phyloP scores from a whole-genome alignment of 106 monocot genomes.

The Phalaenopsis aphrodite region DNA sequence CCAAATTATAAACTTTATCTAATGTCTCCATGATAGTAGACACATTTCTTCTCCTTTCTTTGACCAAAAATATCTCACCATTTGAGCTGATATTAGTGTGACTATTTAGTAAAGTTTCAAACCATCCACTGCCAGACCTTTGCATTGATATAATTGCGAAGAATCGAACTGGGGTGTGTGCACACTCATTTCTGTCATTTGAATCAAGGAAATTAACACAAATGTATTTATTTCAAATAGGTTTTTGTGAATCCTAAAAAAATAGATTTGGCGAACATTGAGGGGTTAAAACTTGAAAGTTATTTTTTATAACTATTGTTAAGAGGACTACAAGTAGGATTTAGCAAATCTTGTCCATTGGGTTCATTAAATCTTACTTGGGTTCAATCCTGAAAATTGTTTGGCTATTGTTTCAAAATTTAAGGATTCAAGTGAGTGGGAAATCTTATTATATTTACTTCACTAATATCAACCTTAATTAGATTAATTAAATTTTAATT shows the following conservation, averaged over 20 bases:
- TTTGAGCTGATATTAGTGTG: constrained; percentile 72
- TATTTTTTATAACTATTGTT: background rate
- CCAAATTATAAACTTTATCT: constrained; percentile 63
- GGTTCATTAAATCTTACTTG: too few species aligned
- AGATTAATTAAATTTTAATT: too few species aligned
- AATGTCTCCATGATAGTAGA: constrained; percentile 44
- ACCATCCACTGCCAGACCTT: constrained; percentile 88
- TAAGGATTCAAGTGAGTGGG: too few species aligned
- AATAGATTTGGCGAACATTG: too few species aligned
- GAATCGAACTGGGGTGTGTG: constrained; percentile 55
- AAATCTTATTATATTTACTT: too few species aligned
- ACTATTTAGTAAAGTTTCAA: constrained; percentile 82
- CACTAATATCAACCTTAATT: too few species aligned
- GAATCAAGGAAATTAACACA: background rate
- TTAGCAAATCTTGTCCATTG: too few species aligned
- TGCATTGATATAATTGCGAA: constrained; percentile 83
- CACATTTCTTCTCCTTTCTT: constrained; percentile 52
- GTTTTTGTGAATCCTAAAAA: background rate
- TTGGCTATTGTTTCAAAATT: too few species aligned
- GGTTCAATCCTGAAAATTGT: too few species aligned
- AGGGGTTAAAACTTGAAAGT: background rate
- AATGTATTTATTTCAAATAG: background rate
- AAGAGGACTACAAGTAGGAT: too few species aligned
- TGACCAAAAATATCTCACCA: constrained; percentile 70
- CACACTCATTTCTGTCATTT: constrained; percentile 61